Conservation (phyloP, 371 early-diverging fungal genomes). For the Mucor plumbeus region DNA sequence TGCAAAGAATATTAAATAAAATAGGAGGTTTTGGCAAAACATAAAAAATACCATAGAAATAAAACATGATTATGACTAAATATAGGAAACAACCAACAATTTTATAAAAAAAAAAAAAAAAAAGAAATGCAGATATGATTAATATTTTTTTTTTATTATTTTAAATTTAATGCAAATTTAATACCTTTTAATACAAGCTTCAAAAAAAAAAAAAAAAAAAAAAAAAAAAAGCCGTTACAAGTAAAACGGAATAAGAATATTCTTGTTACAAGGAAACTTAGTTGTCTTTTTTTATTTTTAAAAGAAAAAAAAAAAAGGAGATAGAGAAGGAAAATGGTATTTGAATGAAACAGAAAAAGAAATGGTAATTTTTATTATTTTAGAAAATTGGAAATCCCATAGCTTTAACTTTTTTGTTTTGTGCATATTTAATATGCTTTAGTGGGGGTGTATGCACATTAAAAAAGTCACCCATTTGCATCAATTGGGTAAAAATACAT, state of each 20-base stretch:
- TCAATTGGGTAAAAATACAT: slow-evolving; percentile 4
- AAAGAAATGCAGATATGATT: neutral
- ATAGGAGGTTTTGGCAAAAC: too few species aligned
- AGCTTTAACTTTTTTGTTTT: neutral
- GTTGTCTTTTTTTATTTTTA: too few species aligned
- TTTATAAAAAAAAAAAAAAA: too few species aligned
- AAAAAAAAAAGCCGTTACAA: too few species aligned
- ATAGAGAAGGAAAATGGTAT: neutral
- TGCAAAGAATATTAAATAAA: too few species aligned
- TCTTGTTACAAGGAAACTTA: too few species aligned
- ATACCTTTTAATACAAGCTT: neutral
- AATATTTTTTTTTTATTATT: neutral
- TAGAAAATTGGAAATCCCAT: neutral
- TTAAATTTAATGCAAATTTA: neutral
- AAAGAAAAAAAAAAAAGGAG: neutral
- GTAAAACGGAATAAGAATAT: too few species aligned
- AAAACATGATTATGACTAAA: too few species aligned
- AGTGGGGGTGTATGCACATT: neutral
- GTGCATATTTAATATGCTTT: neutral
- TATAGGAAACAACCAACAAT: too few species aligned
- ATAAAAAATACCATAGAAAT: too few species aligned
- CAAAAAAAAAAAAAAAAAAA: neutral
- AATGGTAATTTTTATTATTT: neutral
- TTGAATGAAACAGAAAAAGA: neutral
- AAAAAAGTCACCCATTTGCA: slow-evolving; percentile 6